These are phyloP conservation scores for Talaromyces atroroseus DNA, from an alignment of 2,329 filamentous ascomycete species.

Conservation along the genomic window DNA sequence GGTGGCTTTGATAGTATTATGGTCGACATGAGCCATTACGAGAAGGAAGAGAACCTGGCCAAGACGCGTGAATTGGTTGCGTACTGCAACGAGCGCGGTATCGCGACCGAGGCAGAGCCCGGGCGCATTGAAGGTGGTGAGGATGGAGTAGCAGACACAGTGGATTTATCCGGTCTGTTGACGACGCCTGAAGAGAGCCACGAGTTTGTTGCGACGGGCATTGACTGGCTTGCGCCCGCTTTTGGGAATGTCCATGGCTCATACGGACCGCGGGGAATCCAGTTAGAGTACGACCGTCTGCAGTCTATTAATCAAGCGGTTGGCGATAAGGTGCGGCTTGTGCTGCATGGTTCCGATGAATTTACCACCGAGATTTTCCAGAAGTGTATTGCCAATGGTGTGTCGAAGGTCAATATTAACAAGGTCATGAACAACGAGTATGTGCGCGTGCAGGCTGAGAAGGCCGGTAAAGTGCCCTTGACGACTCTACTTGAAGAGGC, in stretches of 20 bases:
- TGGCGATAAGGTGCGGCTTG: slow-evolving; percentile 46
- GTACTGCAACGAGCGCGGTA: slow-evolving; percentile 60
- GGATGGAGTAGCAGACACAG: slow-evolving; percentile 66
- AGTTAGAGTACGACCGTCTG: slow-evolving; percentile 56
- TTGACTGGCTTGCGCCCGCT: slow-evolving; percentile 68
- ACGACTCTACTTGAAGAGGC: slow-evolving; percentile 52
- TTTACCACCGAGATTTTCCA: slow-evolving; percentile 52
- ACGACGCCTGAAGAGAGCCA: slow-evolving; percentile 65
- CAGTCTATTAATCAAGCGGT: slow-evolving; percentile 46
- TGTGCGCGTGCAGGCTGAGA: slow-evolving; percentile 43
- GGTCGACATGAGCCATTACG: slow-evolving; percentile 71
- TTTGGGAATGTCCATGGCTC: slow-evolving; percentile 74
- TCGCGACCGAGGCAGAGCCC: slow-evolving; percentile 66
- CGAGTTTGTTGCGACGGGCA: slow-evolving; percentile 65
- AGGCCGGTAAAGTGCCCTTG: slow-evolving; percentile 47
- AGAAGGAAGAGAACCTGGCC: slow-evolving; percentile 63
- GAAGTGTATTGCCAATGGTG: slow-evolving; percentile 51
- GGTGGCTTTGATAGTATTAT: slow-evolving; percentile 66
- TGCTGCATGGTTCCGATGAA: slow-evolving; percentile 55
- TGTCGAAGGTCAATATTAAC: slow-evolving; percentile 56
- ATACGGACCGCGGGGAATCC: slow-evolving; percentile 61
- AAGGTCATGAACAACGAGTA: slow-evolving; percentile 53
- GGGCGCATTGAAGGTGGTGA: slow-evolving; percentile 68
- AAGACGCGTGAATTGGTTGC: slow-evolving; percentile 58
- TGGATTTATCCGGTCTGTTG: slow-evolving; percentile 56